Evolutionary conservation across 495 filamentous ascomycete genomes (phyloP).

Genomic region (Xylona heveae): DNA sequence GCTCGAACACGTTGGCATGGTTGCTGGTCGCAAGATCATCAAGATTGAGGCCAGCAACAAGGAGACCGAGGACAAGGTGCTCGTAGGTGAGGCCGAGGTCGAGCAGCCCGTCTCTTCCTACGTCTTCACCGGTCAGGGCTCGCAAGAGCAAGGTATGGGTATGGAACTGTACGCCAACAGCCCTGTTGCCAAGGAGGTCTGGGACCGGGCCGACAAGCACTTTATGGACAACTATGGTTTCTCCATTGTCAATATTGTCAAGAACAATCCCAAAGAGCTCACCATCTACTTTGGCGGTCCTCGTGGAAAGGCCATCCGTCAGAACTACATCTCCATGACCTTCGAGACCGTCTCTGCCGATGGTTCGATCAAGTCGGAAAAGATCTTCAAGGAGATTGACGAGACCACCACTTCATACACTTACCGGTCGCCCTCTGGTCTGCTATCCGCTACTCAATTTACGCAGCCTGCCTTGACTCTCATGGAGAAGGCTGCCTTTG

Average conservation of each 20-base stretch:
- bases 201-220: slow-evolving; percentile 94
- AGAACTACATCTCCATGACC: slow-evolving; percentile 99
- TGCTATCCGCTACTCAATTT: slow-evolving; percentile 95
- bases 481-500: slow-evolving; percentile 99
- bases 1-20: slow-evolving; percentile 93
- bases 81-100: slow-evolving; percentile 88
- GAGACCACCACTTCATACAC: slow-evolving; percentile 89
- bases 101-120: slow-evolving; percentile 96
- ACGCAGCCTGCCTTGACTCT: slow-evolving; percentile 92
- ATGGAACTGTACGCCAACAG: slow-evolving; percentile 96
- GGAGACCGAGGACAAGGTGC: slow-evolving; percentile 86
- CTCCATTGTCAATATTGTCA: slow-evolving; percentile 94
- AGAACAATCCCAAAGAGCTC: slow-evolving; percentile 97
- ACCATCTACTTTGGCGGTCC: slow-evolving; percentile 97
- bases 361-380: slow-evolving; percentile 86
- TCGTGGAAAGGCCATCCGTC: slow-evolving; percentile 85
- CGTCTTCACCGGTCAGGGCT: slow-evolving; percentile 95
- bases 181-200: slow-evolving; percentile 84
- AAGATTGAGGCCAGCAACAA: slow-evolving; percentile 89
- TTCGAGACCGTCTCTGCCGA: slow-evolving; percentile 89
- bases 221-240: slow-evolving; percentile 99
- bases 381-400: slow-evolving; percentile 94
- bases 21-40: slow-evolving; percentile 94
- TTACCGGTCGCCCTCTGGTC: slow-evolving; percentile 83
- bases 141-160: slow-evolving; percentile 97